phyloP scores from a whole-genome alignment of 2,329 filamentous ascomycete species.

The Fonsecaea erecta region DNA sequence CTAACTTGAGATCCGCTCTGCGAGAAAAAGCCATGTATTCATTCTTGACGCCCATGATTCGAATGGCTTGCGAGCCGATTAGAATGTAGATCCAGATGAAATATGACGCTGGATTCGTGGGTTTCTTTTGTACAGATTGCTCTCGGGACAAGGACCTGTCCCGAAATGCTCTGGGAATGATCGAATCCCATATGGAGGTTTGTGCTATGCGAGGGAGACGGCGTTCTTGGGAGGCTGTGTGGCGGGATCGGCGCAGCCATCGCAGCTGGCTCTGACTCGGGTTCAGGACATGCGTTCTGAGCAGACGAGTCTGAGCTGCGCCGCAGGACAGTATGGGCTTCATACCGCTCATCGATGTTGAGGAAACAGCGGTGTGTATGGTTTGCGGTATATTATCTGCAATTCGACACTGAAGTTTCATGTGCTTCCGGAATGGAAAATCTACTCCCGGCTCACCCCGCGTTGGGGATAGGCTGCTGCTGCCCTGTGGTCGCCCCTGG shows the following conservation, averaged over 20 bases:
- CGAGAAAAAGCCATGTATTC: constrained; percentile 74
- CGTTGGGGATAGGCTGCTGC: too few relatives aligned
- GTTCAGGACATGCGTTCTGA: not conserved
- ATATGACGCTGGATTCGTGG: constrained; percentile 81
- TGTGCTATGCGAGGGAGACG: constrained; percentile 52
- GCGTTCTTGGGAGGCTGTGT: constrained; percentile 23
- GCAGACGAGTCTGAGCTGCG: not conserved
- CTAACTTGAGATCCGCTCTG: constrained; percentile 78
- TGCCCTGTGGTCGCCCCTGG: too few relatives aligned
- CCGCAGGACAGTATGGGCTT: constrained; percentile 1
- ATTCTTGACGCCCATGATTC: constrained; percentile 81
- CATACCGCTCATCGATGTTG: not conserved
- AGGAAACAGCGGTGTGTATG: not conserved
- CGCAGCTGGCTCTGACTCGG: not conserved
- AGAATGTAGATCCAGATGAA: constrained; percentile 81
- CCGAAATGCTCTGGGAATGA: constrained; percentile 66
- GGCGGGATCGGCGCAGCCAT: constrained; percentile 18
- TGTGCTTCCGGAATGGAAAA: not conserved
- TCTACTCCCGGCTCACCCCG: too few relatives aligned
- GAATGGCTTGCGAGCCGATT: constrained; percentile 94
- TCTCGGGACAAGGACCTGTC: constrained; percentile 44
- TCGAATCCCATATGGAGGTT: constrained; percentile 68
- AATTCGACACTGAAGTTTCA: not conserved
- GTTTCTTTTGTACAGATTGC: constrained; percentile 56
- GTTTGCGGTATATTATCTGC: not conserved